Percentiles rank a stretch among this genome's conserved stretches.
phyloP scores from a whole-genome alignment of 1,284 basidiomycete species.

The Microbotryum silenes-acaulis region DNA sequence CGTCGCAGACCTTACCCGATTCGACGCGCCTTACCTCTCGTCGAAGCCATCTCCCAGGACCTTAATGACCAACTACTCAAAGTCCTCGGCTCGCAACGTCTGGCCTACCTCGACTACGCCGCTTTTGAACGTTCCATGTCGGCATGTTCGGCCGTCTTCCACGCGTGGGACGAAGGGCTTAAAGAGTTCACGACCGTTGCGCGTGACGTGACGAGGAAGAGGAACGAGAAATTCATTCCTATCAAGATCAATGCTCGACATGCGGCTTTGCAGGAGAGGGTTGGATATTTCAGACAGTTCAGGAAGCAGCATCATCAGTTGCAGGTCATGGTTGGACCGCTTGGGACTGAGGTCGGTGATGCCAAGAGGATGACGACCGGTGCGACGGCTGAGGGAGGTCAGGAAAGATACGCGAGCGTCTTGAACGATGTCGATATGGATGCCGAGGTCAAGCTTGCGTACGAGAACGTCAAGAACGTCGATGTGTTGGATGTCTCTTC shows the following conservation, averaged over 20 bases:
- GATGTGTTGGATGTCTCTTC: constrained; percentile 90
- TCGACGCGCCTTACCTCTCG: constrained; percentile 84
- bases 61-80: constrained; percentile 91
- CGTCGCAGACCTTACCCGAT: constrained; percentile 70
- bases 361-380: constrained; percentile 55
- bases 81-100: constrained; percentile 71
- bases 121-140: constrained; percentile 80
- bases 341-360: constrained; percentile 49
- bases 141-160: constrained; percentile 74
- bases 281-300: constrained; percentile 82
- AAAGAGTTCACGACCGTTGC: constrained; percentile 98
- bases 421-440: constrained; percentile 80
- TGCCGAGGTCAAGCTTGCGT: constrained; percentile 66
- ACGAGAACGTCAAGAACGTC: constrained; percentile 90
- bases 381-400: constrained; percentile 42
- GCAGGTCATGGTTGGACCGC: constrained; percentile 89
- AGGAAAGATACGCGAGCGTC: constrained; percentile 33
- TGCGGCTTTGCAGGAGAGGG: constrained; percentile 79
- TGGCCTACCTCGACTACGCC: constrained; percentile 89
- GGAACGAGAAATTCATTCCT: constrained; percentile 88
- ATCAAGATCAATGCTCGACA: constrained; percentile 93
- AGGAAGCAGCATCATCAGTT: constrained; percentile 96
- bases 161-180: constrained; percentile 91
- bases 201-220: constrained; percentile 84
- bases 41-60: constrained; percentile 94